These are phyloP conservation scores for Purpureocillium takamizusanense DNA, from an alignment of 2,329 filamentous ascomycete species.

Conservation along the genomic window DNA sequence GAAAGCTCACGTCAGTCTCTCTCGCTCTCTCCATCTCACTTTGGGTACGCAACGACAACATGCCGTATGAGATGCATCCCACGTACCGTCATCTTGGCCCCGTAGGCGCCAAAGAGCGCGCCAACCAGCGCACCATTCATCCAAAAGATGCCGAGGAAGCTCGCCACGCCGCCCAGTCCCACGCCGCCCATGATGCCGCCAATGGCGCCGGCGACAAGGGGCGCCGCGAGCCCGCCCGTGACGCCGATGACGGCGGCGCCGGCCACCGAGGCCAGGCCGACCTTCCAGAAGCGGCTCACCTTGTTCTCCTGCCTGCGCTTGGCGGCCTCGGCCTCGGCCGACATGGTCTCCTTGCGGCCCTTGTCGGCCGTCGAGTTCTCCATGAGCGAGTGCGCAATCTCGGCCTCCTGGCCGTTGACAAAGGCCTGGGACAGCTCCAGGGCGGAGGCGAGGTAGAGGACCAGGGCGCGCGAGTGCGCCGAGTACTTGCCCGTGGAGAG, in stretches of 20 bases:
- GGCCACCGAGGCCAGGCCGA: slow-evolving; percentile 78
- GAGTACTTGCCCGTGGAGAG: slow-evolving; percentile 67
- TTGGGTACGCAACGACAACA: neutral
- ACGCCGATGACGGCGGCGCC: slow-evolving; percentile 87
- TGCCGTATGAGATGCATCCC: too few relatives aligned
- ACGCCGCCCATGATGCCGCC: slow-evolving; percentile 79
- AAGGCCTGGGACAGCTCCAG: slow-evolving; percentile 53
- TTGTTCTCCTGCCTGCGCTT: slow-evolving; percentile 65
- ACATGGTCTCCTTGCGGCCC: slow-evolving; percentile 41
- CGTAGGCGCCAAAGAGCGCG: slow-evolving; percentile 81
- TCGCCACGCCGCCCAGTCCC: slow-evolving; percentile 76
- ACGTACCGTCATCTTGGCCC: slow-evolving; percentile 58
- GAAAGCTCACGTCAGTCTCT: too few relatives aligned
- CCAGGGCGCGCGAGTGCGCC: slow-evolving; percentile 60
- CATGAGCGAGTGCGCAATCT: slow-evolving; percentile 67
- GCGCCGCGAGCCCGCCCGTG: slow-evolving; percentile 84
- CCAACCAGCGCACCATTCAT: slow-evolving; percentile 81
- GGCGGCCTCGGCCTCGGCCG: slow-evolving; percentile 66
- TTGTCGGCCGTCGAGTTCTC: slow-evolving; percentile 46
- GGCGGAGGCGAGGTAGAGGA: slow-evolving; percentile 59
- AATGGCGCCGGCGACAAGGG: slow-evolving; percentile 76
- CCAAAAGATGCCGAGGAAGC: slow-evolving; percentile 77
- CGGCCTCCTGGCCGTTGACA: slow-evolving; percentile 61
- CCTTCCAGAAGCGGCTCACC: slow-evolving; percentile 72
- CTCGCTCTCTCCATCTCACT: too few relatives aligned